Conservation (phyloP, 345 rosid species). For the Populus tremula region DNA sequence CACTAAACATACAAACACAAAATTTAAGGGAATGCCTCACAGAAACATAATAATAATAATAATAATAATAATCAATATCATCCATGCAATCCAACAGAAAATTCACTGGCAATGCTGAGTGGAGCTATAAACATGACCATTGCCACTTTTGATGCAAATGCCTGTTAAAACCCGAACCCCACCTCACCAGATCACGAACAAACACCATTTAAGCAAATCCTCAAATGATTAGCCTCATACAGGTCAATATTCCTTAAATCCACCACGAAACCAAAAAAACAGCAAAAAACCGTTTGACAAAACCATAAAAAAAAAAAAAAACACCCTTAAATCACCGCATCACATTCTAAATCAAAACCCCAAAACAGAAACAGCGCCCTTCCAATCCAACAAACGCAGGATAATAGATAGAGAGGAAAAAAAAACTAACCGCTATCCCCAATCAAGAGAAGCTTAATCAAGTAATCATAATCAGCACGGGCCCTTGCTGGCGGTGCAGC, state of each 20-base stretch:
- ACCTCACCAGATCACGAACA: not conserved
- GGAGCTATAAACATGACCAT: not conserved
- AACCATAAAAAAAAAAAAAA: not conserved
- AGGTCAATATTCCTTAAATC: not conserved
- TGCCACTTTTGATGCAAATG: not conserved
- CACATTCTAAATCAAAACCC: not conserved
- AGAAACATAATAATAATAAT: not conserved
- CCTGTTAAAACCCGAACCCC: not conserved
- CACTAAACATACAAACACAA: not conserved
- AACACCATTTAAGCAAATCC: not conserved
- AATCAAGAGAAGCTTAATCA: constrained; percentile 34
- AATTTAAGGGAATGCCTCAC: not conserved
- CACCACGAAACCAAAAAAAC: not conserved
- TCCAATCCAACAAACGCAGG: not conserved
- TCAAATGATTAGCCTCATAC: not conserved
- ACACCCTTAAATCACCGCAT: no score
- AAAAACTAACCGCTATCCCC: constrained; percentile 32
- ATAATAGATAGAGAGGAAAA: not conserved
- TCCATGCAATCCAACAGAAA: not conserved
- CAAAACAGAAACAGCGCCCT: not conserved
- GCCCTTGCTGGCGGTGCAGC: constrained; percentile 36
- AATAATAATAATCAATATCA: not conserved
- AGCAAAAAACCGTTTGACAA: not conserved
- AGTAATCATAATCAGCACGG: constrained; percentile 35
- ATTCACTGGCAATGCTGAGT: not conserved